Conservation (phyloP, 345 rosid species). For the Lagerstroemia speciosa region DNA sequence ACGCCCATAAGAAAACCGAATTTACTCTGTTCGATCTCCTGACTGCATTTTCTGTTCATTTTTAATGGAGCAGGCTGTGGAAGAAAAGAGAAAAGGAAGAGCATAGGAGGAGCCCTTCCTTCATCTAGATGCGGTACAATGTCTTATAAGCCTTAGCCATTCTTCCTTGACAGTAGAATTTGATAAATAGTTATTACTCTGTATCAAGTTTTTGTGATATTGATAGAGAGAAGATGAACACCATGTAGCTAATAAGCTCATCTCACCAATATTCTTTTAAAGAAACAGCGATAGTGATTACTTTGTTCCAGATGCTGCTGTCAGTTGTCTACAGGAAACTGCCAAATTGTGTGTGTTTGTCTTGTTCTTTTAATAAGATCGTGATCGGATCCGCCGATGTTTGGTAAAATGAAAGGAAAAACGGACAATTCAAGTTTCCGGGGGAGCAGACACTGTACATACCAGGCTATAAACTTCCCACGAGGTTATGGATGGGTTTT, state of each 20-base stretch:
- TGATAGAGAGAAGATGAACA: neutral
- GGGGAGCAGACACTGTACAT: no score
- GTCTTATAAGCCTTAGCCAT: neutral
- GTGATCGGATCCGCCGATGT: no score
- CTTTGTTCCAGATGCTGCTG: neutral
- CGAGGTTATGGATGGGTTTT: no score
- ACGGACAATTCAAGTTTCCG: no score
- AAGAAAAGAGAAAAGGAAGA: slow-evolving; percentile 64
- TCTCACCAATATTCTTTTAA: neutral
- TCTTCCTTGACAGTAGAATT: neutral
- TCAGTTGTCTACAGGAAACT: neutral
- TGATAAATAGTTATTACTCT: neutral
- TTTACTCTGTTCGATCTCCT: neutral
- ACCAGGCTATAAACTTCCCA: no score
- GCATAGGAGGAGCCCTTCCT: slow-evolving; percentile 14
- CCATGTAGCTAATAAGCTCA: neutral
- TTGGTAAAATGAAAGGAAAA: no score
- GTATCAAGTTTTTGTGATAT: neutral
- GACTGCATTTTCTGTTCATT: neutral
- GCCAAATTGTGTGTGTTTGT: no score
- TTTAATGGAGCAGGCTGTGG: slow-evolving; percentile 49
- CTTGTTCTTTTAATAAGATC: neutral
- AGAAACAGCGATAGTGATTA: neutral
- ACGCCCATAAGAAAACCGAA: no score
- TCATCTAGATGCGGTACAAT: neutral